Conservation (phyloP, 2,329 filamentous ascomycete species). For the Exophiala mesophila region DNA sequence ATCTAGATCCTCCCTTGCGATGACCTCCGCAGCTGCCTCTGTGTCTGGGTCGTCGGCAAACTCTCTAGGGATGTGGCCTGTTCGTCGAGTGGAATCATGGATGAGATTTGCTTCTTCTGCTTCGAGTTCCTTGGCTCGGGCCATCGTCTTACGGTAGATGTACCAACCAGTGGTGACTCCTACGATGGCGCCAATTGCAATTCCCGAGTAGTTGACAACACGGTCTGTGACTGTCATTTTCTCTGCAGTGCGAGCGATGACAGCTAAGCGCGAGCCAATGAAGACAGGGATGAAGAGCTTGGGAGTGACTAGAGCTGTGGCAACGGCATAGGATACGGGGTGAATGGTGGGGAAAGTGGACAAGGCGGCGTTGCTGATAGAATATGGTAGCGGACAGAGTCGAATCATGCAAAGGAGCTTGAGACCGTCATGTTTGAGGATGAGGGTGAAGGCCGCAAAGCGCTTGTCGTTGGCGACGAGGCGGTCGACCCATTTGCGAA, state of each 20-base stretch:
- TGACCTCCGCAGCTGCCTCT: constrained; percentile 36
- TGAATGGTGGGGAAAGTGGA: constrained; percentile 87
- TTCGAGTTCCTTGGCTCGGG: constrained; percentile 46
- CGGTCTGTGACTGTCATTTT: constrained; percentile 77
- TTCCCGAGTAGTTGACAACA: constrained; percentile 76
- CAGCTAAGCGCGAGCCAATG: constrained; percentile 76
- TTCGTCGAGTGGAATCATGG: constrained; percentile 32
- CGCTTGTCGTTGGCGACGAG: constrained; percentile 77
- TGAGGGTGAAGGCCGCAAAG: constrained; percentile 82
- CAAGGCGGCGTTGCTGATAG: constrained; percentile 86
- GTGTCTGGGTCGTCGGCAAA: constrained; percentile 37
- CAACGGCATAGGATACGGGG: constrained; percentile 68
- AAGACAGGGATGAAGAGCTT: constrained; percentile 91
- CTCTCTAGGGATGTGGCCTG: constrained; percentile 19
- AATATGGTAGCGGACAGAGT: constrained; percentile 88
- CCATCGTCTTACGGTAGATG: constrained; percentile 66
- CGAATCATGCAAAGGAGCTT: constrained; percentile 87
- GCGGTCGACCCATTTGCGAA: constrained; percentile 72
- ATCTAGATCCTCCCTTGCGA: constrained; percentile 40
- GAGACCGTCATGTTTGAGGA: constrained; percentile 83
- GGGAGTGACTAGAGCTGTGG: constrained; percentile 75
- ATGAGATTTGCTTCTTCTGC: constrained; percentile 41
- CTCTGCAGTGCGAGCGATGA: constrained; percentile 76
- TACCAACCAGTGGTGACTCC: constrained; percentile 74
- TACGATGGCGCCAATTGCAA: constrained; percentile 64